Base-by-base conservation (phyloP, 495 filamentous ascomycete genomes). In the Talaromyces thailandensis region DNA sequence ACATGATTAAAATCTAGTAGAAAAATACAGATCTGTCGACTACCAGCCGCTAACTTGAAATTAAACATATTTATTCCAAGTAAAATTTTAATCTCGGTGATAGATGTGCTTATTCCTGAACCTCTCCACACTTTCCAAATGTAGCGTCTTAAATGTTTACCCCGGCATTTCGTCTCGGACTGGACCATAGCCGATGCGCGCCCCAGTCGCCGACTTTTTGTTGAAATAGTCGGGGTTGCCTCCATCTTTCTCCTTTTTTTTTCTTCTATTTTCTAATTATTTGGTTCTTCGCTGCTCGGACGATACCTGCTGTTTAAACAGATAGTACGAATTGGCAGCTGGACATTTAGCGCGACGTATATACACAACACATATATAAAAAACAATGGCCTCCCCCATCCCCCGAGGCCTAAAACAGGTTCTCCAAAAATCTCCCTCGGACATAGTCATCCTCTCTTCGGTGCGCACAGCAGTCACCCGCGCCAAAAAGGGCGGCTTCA, bases 401-500 rank as follows among this genome's bases (percentile, higher is more conserved):
- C 81, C 82, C 48, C 82, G 82, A 64, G 89, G 91, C 66, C 74
- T 92, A 64, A 83, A 84, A 63, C 84, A 90, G 68, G 86, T 96
- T 67, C 86, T 96, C 43, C 77, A 86, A 69, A 96, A 92, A 71
- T 79, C 86, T 4, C 89, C 91, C 18, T 82, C 84, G 25, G 92
- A 96, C 72, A 84, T 92, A 52, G 90, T 97, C 71, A 89, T 97
- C 70, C 86, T 95, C 64, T 93, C 92, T 31, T 86, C 91, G 7
- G 82, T 96, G 61, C 91, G 92, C 51, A 96, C 92, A 18, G 88
- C 92, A 37, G 84, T 96, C 65, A 88, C 86, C 55, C 89, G 91
- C 63, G 88, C 89, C 61, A 84, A 87, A 74, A 90, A 90, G 72
- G 93, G 93, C 66, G 82, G 84, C 40, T 88, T 97, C 66, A 88